These are phyloP conservation scores for Neocucurbitaria cava DNA, from an alignment of 2,329 filamentous ascomycete genomes.

Conservation along the genomic window DNA sequence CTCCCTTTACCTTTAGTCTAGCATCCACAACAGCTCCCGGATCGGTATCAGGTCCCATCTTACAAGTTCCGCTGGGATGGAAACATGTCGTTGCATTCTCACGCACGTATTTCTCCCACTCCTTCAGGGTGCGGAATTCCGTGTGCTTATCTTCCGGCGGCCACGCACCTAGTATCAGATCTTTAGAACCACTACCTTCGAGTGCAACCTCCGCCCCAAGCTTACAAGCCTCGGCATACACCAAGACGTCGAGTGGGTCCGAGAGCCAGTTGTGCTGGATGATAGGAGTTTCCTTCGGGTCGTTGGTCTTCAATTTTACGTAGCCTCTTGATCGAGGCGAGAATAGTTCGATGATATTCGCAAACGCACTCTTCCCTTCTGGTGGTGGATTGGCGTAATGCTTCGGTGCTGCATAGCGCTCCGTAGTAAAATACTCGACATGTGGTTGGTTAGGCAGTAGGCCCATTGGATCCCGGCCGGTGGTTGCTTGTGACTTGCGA, in stretches of 20 bases:
- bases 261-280: neutral
- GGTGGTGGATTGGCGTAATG: neutral
- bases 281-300: neutral
- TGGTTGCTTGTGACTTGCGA: neutral
- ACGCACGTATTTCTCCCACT: slow-evolving; percentile 1
- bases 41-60: slow-evolving; percentile 1
- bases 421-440: neutral
- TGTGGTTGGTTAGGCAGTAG: neutral
- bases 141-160: neutral
- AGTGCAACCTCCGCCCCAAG: neutral
- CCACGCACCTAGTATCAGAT: neutral
- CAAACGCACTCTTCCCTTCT: neutral
- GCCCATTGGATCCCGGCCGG: neutral
- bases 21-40: slow-evolving; percentile 1
- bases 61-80: slow-evolving; percentile 5
- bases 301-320: neutral
- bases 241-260: neutral
- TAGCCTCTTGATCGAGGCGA: neutral
- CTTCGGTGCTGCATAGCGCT: neutral
- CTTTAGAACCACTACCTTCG: neutral
- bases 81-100: neutral
- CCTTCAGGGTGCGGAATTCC: neutral
- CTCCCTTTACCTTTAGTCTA: neutral
- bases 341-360: neutral
- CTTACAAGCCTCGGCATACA: neutral